Evolutionary conservation across 1,139 yeast genomes (phyloP).

Genomic region (Diutina siamensis): DNA sequence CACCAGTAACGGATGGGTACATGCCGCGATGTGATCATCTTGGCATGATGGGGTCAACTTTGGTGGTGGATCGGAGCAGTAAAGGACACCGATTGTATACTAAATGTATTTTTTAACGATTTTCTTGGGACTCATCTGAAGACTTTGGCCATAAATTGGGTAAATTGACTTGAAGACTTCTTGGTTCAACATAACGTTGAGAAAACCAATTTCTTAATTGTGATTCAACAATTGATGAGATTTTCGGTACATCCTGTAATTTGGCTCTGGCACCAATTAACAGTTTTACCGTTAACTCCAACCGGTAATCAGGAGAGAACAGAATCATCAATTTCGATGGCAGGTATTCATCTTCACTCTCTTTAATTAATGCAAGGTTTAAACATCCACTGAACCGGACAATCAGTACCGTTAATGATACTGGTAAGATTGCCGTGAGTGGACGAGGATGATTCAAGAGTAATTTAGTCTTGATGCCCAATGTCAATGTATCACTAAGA

Average conservation of each 20-base stretch:
- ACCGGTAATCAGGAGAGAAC: constrained; percentile 79
- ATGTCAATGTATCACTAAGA: constrained; percentile 75
- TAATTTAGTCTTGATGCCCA: constrained; percentile 79
- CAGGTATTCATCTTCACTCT: constrained; percentile 21
- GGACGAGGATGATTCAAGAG: constrained; percentile 80
- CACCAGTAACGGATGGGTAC: too few relatives aligned
- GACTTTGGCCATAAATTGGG: constrained; percentile 78
- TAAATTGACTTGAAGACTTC: constrained; percentile 70
- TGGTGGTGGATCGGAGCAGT: too few relatives aligned
- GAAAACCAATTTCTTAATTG: constrained; percentile 81
- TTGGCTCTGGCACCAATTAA: constrained; percentile 88
- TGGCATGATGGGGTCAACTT: too few relatives aligned
- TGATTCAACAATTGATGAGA: constrained; percentile 73
- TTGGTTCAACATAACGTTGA: constrained; percentile 87
- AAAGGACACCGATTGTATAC: too few relatives aligned
- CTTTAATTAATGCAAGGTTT: constrained; percentile 61
- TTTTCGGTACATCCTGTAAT: constrained; percentile 86
- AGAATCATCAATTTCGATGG: constrained; percentile 71
- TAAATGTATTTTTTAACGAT: too few relatives aligned
- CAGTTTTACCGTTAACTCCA: constrained; percentile 79
- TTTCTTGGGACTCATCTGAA: neutral
- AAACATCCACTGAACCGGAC: constrained; percentile 91
- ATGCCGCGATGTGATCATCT: too few relatives aligned
- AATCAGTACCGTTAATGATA: constrained; percentile 72
- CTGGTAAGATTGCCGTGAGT: constrained; percentile 74